Base-by-base conservation (phyloP, 192 early-diverging fungal species). In the Bifiguratus adelaidae region DNA sequence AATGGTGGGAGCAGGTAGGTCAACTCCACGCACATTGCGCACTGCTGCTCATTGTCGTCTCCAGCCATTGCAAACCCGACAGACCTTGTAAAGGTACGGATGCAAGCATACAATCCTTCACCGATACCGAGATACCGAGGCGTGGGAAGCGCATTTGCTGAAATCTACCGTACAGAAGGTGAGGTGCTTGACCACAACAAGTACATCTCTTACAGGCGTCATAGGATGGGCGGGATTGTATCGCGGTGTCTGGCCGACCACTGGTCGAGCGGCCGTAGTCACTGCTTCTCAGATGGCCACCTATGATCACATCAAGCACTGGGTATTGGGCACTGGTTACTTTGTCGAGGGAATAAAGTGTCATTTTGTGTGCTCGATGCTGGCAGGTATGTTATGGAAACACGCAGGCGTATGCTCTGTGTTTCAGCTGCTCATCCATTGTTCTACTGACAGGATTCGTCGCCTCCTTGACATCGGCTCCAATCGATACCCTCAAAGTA, bases 291-390 rank as follows among this genome's bases (percentile, higher is more conserved):
- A 75, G 42, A 44, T 75, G 18, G 67, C 70, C 2, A 58, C 63
- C 0, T 75, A 75, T 44, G 73, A 75, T 34, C 60, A 62, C 15
- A 61, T 69, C 18, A 75, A 75, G 32, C 64, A 68, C 23, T 54
- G 61, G 43, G 35, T 69, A 3, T 52, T 67, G 47, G 44, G 45
- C 30, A 34, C 53, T 4, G 44, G 38, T 3, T 41, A 54, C 15
- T 55, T 74, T 28, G 19, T 32, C 7, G 71, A 74, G 30, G 71
- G 71, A 0, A 38, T 63, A 13, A 8, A 49, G 8, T 42, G 55
- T 5, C 71, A 74, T 35, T 52, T 72, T 3, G 42, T 50, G 21
- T 59, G 54, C 1, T 59, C 63, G 22, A 53, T 65, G 2, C 18
- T 72, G 35, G 64, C 69, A 27, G 67, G 67, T 62, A 56, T 30